Base-by-base conservation (phyloP, 2,329 filamentous ascomycete genomes). In the Aspergillus neotritici region DNA sequence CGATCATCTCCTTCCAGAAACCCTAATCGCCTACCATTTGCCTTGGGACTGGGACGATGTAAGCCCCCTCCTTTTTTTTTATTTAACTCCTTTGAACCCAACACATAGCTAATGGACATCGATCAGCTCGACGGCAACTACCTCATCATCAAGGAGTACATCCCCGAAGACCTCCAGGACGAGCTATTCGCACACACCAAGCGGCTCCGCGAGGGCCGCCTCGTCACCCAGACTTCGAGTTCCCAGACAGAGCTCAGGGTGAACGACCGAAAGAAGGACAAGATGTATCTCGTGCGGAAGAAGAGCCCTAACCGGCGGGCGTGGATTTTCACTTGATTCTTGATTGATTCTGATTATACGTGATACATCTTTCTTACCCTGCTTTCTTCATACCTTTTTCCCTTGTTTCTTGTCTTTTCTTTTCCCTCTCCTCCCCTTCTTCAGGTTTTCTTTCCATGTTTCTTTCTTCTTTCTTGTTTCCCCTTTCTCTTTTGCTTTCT, bases 61-160 rank as follows among this genome's bases (percentile, higher is more conserved):
- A 61, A 61, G 68, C 57, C 14, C 21, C 32, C 21, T 25, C 13
- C 6, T 35, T 3, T 31, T 35, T n/a, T 34, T 34, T 31, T 10
- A 12, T 1, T 30, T 5, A 14, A 17, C 36, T 40, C 9, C 31
- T 43, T 25, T 33, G 44, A 36, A 38, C 44, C 43, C 21, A n/a
- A n/a, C n/a, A 12, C 36, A 32, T 35, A 28, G 25, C 34, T 32
- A 34, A 32, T 4, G 31, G 9, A 21, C 3, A 6, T 3, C 21
- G 1, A 25, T 73, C 40, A 72, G 69, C 54, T 52, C 39, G 82
- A 89, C 56, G 75, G 79, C 13, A 80, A 84, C 36, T 89, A 80
- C 54, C 71, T 89, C 43, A 65, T 90, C 46, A 84, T 89, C 67
- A 86, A 84, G 65, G 75, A 80, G 43, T 86, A 80, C 79, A 80